Evolutionary conservation across 768 basidiomycete genomes (phyloP).

Genomic region (Tricholoma terreum): DNA sequence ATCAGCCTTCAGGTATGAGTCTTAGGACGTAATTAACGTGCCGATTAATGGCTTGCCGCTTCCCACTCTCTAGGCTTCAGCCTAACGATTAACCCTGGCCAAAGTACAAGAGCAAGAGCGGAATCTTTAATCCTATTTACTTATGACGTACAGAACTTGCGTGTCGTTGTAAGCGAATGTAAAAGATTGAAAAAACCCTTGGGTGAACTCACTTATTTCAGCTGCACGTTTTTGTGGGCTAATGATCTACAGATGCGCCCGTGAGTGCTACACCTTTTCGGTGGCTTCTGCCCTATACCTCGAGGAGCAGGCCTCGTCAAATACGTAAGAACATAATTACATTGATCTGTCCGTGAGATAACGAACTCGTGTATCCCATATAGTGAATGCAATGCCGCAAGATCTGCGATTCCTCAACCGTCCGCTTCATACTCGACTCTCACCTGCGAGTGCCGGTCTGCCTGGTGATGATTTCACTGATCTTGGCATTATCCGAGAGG

Average conservation of each 20-base stretch:
- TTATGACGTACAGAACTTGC: conserved; percentile 45
- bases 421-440: conserved; percentile 54
- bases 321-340: not conserved
- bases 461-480: conserved; percentile 61
- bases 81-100: conserved; percentile 50
- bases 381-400: conserved; percentile 43
- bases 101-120: conserved; percentile 20
- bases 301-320: conserved; percentile 7
- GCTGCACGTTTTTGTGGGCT: not conserved
- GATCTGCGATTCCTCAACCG: conserved; percentile 53
- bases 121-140: conserved; percentile 45
- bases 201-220: conserved; percentile 29
- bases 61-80: conserved; percentile 40
- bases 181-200: conserved; percentile 51
- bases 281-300: conserved; percentile 46
- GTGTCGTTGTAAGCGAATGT: conserved; percentile 49
- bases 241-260: conserved; percentile 20
- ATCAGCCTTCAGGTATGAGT: conserved; percentile 42
- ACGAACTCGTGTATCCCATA: not conserved
- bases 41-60: conserved; percentile 1
- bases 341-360: not conserved
- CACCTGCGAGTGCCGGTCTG: conserved; percentile 57
- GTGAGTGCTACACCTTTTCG: conserved; percentile 32
- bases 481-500: conserved; percentile 54
- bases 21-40: not conserved